Evolutionary conservation across 257 asterid genomes (phyloP), one percentile per base, ranked within the genome.

Genomic region (Solanum verrucosum): DNA sequence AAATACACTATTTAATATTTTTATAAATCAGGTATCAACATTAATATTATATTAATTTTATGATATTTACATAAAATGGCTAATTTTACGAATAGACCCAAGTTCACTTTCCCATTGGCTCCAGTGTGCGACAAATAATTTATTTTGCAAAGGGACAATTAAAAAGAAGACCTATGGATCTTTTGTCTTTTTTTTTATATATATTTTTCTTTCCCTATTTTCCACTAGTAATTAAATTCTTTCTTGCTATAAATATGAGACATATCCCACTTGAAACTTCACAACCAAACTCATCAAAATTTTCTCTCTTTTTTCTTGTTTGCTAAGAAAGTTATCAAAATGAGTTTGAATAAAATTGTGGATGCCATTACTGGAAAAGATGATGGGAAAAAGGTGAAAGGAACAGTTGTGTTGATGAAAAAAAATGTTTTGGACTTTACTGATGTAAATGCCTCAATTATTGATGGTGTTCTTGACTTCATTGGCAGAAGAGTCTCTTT

Each of bases 331-430:
- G 9, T 44, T 27, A 79, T 79, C 25, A 34, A 63, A 78, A 75
- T 87, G 59, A 1, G 9, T 84, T 21, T 88, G 84, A 68, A 25
- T 33, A 90, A 87, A 21, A 33, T 81, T n/a, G 90, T 65, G 84
- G 84, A 81, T 16, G 84, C 81, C 37, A 87, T 75, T 40, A 84
- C 49, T 0, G 84, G 72, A 2, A 49, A 71, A 10, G 78, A 68
- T 67, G 93, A 37, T 1, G 72, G 59, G 78, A 90, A 34, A 86
- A 89, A 85, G 86, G 88, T 96, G 1, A 91, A 77, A 70, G 99
- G 99, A 60, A 91, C 38, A n/a, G 96, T 93, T 31, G 95, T 94
- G 23, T 88, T 96, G 90, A 91, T 91, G 93, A 95, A 94, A 95
- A 96, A 93, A 83, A 95, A 90, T 56, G 52, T 87, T 29, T 18